Percentiles rank a stretch among this genome's conserved stretches.
Conservation (phyloP, 2,329 filamentous ascomycete genomes). For the Podosphaera aphanis region DNA sequence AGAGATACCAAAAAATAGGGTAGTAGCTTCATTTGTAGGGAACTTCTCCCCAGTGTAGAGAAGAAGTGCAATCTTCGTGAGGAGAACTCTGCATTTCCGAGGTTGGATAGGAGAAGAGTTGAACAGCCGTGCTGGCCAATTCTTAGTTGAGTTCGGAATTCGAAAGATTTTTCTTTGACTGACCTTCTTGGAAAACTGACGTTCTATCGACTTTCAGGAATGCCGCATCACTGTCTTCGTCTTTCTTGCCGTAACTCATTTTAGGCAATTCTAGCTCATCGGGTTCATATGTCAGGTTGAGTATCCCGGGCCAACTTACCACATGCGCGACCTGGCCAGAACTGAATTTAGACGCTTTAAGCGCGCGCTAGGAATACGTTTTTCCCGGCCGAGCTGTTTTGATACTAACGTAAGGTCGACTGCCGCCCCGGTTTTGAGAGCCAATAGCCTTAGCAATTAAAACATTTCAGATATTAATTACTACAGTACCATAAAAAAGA, state of each 20-base stretch:
- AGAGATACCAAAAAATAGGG: slow-evolving; percentile 95
- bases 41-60: slow-evolving; percentile 95
- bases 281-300: no score
- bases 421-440: no score
- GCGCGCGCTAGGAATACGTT: no score
- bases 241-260: slow-evolving; percentile 98
- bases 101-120: slow-evolving; percentile 94
- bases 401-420: no score
- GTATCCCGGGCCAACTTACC: no score
- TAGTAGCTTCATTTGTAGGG: slow-evolving; percentile 89
- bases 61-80: slow-evolving; percentile 91
- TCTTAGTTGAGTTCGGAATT: slow-evolving; percentile 16
- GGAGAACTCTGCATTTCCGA: slow-evolving; percentile 85
- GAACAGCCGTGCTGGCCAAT: slow-evolving; percentile 64
- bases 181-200: slow-evolving; percentile 97
- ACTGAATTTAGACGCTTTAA: no score
- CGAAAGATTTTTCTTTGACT: slow-evolving; percentile 7
- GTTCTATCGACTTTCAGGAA: slow-evolving; percentile 96
- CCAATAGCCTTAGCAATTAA: no score
- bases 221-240: slow-evolving; percentile 84
- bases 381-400: no score
- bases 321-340: no score
- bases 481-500: no score
- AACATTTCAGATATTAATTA: no score
- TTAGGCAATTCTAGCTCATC: background rate